Conservation (phyloP, 176 grass and related monocot genomes). For the Eleusine coracana region DNA sequence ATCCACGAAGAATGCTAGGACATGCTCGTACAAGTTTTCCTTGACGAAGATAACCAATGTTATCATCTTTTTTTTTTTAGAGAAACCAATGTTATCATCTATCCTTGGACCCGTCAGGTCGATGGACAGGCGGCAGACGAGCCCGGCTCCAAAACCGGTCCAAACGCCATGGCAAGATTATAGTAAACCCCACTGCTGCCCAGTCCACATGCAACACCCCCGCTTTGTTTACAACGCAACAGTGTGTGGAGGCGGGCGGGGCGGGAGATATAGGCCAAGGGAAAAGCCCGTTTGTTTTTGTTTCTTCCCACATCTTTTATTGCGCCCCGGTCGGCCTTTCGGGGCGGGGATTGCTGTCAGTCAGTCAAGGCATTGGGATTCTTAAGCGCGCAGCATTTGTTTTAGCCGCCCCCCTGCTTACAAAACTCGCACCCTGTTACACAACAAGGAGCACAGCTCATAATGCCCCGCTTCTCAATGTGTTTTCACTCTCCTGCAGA, state of each 20-base stretch:
- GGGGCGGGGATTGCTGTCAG: constrained; percentile 40
- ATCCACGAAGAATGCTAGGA: background rate
- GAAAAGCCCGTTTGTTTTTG: constrained; percentile 52
- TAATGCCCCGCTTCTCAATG: background rate
- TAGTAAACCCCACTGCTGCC: background rate
- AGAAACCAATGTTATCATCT: no score
- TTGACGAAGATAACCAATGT: background rate
- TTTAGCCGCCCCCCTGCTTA: constrained; percentile 16
- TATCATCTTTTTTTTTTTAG: no score
- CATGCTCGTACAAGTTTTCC: background rate
- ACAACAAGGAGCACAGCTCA: constrained; percentile 42
- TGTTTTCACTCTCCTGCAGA: background rate
- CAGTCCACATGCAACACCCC: constrained; percentile 28
- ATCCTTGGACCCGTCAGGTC: background rate
- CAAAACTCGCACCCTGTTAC: background rate
- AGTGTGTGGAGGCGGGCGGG: background rate
- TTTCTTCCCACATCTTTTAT: constrained; percentile 73
- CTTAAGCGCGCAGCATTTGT: constrained; percentile 42
- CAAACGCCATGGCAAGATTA: constrained; percentile 28
- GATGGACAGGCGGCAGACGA: background rate
- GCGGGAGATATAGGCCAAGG: constrained; percentile 49
- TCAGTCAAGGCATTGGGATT: constrained; percentile 66
- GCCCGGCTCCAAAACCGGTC: constrained; percentile 5
- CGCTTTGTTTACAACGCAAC: constrained; percentile 28
- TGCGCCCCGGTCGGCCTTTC: constrained; percentile 51